Conservation (phyloP, 768 basidiomycete species). For the Pleurotus ostreatus region DNA sequence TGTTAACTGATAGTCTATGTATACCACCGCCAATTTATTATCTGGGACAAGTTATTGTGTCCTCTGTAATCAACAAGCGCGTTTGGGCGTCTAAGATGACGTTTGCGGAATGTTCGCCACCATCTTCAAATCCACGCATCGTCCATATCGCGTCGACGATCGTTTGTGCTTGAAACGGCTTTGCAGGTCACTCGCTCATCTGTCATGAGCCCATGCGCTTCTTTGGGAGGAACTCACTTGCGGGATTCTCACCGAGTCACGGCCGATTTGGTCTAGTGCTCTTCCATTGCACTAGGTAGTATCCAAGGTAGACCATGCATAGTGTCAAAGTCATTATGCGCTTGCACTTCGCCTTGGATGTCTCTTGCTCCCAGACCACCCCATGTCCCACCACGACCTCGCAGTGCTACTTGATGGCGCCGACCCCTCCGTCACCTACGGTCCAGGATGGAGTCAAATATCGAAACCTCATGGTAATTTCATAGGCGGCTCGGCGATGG, state of each 20-base stretch:
- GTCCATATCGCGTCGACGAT: no score
- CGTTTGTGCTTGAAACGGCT: no score
- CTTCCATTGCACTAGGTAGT: background rate
- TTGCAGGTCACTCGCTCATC: no score
- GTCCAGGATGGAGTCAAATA: constrained; percentile 4
- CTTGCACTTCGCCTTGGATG: background rate
- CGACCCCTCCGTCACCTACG: constrained; percentile 4
- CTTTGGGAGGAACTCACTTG: no score
- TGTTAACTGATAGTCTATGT: background rate
- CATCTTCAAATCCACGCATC: no score
- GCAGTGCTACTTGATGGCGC: constrained; percentile 4
- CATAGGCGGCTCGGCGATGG: constrained; percentile 7
- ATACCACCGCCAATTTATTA: constrained; percentile 1
- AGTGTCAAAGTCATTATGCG: background rate
- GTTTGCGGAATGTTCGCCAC: no score
- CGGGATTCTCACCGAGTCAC: no score
- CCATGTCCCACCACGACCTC: constrained; percentile 6
- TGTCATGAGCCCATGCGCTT: no score
- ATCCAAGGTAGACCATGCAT: constrained; percentile 3
- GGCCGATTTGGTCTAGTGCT: no score
- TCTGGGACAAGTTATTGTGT: no score
- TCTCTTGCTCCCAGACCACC: constrained; percentile 7
- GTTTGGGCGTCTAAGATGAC: no score
- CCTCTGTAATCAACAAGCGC: no score
- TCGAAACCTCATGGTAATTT: background rate